Percentiles rank a stretch among this genome's conserved stretches.
These are phyloP conservation scores for Verbascum thapsus DNA, from an alignment of 257 asterid genomes.

Conservation along the genomic window DNA sequence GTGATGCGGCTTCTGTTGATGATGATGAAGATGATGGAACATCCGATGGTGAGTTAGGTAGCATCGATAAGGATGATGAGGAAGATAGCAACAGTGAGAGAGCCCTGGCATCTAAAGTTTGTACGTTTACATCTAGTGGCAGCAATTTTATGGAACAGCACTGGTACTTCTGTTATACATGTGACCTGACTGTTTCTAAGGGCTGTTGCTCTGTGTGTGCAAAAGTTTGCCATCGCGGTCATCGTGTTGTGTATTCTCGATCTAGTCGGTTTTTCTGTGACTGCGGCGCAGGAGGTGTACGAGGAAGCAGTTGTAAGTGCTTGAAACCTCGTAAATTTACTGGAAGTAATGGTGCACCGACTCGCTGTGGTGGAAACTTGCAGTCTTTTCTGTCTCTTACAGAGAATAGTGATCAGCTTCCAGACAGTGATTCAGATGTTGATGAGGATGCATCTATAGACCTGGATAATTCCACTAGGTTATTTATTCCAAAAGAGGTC, in stretches of 20 bases:
- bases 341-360: conserved; percentile 62
- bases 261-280: conserved; percentile 99
- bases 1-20: conserved; percentile 95
- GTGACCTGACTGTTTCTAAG: conserved; percentile 96
- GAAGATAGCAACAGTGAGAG: conserved; percentile 90
- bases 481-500: conserved; percentile 75
- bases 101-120: conserved; percentile 92
- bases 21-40: conserved; percentile 99
- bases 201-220: conserved; percentile 99
- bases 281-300: conserved; percentile 99
- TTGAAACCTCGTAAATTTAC: conserved; percentile 88
- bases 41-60: conserved; percentile 96
- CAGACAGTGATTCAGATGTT: conserved; percentile 91
- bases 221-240: conserved; percentile 98
- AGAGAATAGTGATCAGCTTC: conserved; percentile 80
- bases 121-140: conserved; percentile 98
- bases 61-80: conserved; percentile 93
- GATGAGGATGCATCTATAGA: conserved; percentile 78
- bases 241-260: conserved; percentile 97
- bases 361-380: conserved; percentile 61
- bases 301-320: conserved; percentile 97
- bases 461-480: conserved; percentile 59
- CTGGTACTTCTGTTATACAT: conserved; percentile 98
- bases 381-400: conserved; percentile 80
- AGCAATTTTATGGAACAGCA: conserved; percentile 99